Evolutionary conservation across 2,329 filamentous ascomycete genomes (phyloP).

Genomic region (Sporothrix pallida): DNA sequence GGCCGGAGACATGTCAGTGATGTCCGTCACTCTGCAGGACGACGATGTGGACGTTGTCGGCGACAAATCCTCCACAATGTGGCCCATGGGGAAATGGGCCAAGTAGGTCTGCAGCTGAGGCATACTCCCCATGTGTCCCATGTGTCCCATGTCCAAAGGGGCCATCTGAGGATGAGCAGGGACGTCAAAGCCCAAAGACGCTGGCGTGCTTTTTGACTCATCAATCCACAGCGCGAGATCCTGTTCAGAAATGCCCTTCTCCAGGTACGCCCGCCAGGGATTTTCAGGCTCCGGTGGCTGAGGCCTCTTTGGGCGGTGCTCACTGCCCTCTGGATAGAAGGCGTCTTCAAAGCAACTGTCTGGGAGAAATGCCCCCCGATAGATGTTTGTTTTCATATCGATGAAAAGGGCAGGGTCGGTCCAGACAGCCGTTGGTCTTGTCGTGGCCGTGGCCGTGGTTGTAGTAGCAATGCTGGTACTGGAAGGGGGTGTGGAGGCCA

Average conservation of each 20-base stretch:
- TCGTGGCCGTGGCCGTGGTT: neutral
- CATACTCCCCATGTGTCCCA: too few species aligned
- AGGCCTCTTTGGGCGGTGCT: neutral
- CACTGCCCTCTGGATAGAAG: neutral
- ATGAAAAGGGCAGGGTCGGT: neutral
- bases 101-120: neutral
- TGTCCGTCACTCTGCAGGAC: neutral
- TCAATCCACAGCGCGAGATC: slow-evolving; percentile 3
- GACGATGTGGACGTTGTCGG: neutral
- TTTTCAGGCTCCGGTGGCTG: neutral
- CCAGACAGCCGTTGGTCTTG: neutral
- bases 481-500: neutral
- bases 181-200: neutral
- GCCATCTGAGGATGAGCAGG: neutral
- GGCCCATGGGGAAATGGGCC: neutral
- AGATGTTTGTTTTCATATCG: slow-evolving; percentile 1
- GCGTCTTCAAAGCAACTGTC: slow-evolving; percentile 11
- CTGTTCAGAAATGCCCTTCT: neutral
- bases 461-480: neutral
- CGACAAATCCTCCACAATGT: neutral
- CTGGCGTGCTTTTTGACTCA: neutral
- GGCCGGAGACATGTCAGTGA: neutral
- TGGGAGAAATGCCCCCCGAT: neutral
- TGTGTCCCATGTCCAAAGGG: neutral
- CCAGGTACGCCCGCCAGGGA: neutral